These are phyloP conservation scores for Wickerhamiella parazyma DNA, from an alignment of 805 yeast genomes.

Conservation along the genomic window DNA sequence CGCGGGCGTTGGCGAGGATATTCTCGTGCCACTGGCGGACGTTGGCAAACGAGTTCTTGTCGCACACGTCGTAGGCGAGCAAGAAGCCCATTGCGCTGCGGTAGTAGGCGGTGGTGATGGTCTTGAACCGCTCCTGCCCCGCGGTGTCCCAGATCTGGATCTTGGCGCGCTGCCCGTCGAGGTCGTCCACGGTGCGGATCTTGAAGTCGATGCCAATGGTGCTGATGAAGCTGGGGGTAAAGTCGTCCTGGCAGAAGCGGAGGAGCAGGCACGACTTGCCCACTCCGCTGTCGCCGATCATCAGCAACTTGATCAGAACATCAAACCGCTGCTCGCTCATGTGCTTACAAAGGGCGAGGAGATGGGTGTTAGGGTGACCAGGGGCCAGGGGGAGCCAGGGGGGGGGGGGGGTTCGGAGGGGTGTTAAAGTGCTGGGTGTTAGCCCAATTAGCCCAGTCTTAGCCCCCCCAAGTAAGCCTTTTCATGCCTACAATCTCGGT, in stretches of 20 bases:
- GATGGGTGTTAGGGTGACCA: too few species aligned
- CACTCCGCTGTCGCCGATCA: conserved; percentile 79
- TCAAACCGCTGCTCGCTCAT: conserved; percentile 41
- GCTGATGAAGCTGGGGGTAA: conserved; percentile 91
- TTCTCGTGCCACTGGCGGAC: conserved; percentile 93
- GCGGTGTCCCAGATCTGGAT: conserved; percentile 99
- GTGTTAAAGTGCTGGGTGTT: too few species aligned
- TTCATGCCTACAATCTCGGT: conserved; percentile 93
- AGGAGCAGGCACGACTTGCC: conserved; percentile 63
- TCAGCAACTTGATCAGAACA: conserved; percentile 77
- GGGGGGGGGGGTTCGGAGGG: background rate
- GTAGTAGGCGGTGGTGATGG: conserved; percentile 94
- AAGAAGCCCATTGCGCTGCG: conserved; percentile 98
- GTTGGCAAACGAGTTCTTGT: conserved; percentile 86
- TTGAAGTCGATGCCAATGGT: conserved; percentile 98
- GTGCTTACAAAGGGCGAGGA: background rate
- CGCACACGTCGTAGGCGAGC: conserved; percentile 94
- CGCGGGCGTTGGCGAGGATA: conserved; percentile 92
- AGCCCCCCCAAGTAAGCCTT: background rate
- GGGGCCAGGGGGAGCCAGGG: background rate
- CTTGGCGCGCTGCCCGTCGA: conserved; percentile 85
- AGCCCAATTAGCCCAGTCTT: background rate
- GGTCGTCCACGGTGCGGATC: conserved; percentile 76
- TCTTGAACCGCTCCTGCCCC: conserved; percentile 95
- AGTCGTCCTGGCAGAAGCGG: conserved; percentile 91